phyloP scores from a whole-genome alignment of 2,329 filamentous ascomycete genomes.

The Aspergillus ruber region DNA sequence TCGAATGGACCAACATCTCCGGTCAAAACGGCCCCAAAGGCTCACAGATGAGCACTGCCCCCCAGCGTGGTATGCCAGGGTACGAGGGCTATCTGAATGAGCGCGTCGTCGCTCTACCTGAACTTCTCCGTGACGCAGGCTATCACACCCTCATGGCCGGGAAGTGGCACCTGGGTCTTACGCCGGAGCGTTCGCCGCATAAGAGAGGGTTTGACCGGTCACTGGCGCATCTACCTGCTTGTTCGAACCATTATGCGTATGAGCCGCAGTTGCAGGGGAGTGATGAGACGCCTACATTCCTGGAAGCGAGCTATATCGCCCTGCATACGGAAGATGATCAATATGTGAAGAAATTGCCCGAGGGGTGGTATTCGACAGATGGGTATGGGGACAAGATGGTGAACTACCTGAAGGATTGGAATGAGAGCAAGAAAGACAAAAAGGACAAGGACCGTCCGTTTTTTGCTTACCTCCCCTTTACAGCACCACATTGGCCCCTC shows the following conservation, averaged over 20 bases:
- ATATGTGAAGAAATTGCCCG: constrained; percentile 42
- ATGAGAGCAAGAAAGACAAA: constrained; percentile 42
- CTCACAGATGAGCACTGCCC: constrained; percentile 46
- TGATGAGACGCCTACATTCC: constrained; percentile 37
- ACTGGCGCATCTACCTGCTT: constrained; percentile 56
- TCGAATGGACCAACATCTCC: constrained; percentile 52
- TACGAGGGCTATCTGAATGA: constrained; percentile 61
- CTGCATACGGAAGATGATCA: constrained; percentile 42
- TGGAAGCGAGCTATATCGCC: constrained; percentile 39
- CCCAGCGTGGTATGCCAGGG: constrained; percentile 53
- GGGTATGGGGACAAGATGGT: constrained; percentile 50
- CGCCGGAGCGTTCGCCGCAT: constrained; percentile 50
- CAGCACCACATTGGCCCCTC: constrained; percentile 58
- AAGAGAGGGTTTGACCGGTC: constrained; percentile 54
- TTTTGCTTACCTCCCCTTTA: constrained; percentile 57
- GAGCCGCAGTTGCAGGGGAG: constrained; percentile 39
- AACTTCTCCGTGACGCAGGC: constrained; percentile 52
- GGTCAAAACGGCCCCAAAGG: constrained; percentile 49
- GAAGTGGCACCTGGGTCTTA: constrained; percentile 59
- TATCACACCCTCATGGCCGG: constrained; percentile 57
- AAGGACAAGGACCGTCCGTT: constrained; percentile 40
- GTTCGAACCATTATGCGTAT: constrained; percentile 53
- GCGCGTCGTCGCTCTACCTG: constrained; percentile 52
- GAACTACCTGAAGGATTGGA: constrained; percentile 46
- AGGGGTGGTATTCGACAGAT: constrained; percentile 50